phyloP scores from a whole-genome alignment of 2,329 filamentous ascomycete species.

The Phoma herbarum region DNA sequence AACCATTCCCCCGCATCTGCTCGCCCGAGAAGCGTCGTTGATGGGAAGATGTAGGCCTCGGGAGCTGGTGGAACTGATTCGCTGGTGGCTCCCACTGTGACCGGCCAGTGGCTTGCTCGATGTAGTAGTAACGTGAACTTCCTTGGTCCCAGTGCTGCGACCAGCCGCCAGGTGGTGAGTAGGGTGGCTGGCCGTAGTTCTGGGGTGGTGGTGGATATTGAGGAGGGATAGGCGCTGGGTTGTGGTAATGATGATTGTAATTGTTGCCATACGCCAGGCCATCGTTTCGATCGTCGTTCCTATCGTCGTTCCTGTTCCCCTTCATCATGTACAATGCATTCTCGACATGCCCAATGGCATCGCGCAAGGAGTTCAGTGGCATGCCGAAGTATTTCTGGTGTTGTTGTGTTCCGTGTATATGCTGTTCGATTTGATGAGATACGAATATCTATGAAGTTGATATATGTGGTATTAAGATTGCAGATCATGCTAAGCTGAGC shows the following conservation, averaged over 20 bases:
- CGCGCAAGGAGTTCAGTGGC: conserved; percentile 18
- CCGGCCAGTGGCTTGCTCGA: conserved; percentile 66
- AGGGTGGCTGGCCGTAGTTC: conserved; percentile 20
- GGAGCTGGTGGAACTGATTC: conserved; percentile 9
- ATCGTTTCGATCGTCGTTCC: conserved; percentile 4
- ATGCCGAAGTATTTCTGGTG: background rate
- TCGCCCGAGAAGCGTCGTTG: conserved; percentile 9
- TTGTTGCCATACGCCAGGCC: conserved; percentile 15
- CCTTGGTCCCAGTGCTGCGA: conserved; percentile 67
- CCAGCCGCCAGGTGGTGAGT: conserved; percentile 61
- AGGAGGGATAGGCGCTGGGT: conserved; percentile 10
- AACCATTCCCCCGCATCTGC: conserved; percentile 1
- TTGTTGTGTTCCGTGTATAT: background rate
- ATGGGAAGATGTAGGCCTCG: conserved; percentile 13
- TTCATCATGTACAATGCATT: conserved; percentile 23
- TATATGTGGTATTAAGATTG: background rate
- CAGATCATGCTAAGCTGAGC: background rate
- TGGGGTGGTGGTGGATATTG: conserved; percentile 16
- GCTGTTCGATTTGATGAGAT: background rate
- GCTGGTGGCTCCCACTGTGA: conserved; percentile 65
- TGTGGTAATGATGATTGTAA: conserved; percentile 14
- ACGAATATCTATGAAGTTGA: background rate
- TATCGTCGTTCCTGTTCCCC: conserved; percentile 4
- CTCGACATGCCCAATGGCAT: conserved; percentile 22
- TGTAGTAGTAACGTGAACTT: conserved; percentile 69